Percentiles rank a stretch among this genome's conserved stretches.
Conservation (phyloP, 148 eudicot genomes). For the Vaccinium corymbosum region DNA sequence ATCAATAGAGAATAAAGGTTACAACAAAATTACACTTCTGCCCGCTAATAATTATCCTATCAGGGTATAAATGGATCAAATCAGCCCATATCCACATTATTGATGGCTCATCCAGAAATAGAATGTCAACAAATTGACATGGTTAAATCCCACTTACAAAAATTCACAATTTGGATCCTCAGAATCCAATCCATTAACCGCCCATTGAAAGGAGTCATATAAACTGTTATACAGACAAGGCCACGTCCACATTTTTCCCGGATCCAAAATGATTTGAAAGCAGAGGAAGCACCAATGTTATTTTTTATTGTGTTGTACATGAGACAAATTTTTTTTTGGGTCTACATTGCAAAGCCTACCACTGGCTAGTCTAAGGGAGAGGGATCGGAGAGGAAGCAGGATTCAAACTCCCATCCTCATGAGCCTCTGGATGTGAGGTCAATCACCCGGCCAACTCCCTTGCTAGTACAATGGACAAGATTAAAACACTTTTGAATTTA, state of each 20-base stretch:
- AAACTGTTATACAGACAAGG: background rate
- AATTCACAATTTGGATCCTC: background rate
- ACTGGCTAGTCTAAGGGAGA: background rate
- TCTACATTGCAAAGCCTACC: background rate
- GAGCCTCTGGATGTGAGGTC: constrained; percentile 3
- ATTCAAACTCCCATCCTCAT: background rate
- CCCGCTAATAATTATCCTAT: constrained; percentile 5
- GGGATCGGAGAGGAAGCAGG: background rate
- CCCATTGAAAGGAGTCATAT: background rate
- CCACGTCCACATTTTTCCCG: background rate
- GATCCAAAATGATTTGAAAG: background rate
- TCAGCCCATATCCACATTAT: constrained; percentile 14
- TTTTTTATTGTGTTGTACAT: no score
- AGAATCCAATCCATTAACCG: constrained; percentile 7
- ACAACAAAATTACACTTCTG: background rate
- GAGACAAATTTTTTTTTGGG: no score
- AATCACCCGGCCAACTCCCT: background rate
- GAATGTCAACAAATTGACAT: background rate
- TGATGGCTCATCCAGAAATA: background rate
- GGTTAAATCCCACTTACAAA: background rate
- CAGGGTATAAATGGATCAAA: constrained; percentile 12
- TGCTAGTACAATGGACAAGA: background rate
- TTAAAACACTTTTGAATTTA: background rate
- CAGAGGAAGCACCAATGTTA: background rate
- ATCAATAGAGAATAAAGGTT: background rate